phyloP scores from a whole-genome alignment of 169 alveolate species.

The Babesia bigemina region DNA sequence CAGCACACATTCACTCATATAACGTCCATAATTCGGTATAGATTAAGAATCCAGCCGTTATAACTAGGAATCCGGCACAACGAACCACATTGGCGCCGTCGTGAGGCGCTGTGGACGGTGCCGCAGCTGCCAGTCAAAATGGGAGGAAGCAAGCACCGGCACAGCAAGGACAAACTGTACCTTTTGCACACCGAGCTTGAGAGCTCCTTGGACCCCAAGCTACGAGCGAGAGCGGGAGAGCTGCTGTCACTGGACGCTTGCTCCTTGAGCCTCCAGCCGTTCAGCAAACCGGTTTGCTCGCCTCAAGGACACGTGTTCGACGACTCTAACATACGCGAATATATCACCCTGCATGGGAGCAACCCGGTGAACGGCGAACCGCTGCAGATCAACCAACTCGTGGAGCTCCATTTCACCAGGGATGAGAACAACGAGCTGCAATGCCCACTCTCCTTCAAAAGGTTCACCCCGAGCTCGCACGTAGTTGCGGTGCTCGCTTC shows the following conservation, averaged over 20 bases:
- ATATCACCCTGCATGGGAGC: constrained; percentile 59
- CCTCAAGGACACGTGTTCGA: constrained; percentile 83
- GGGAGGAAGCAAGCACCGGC: constrained; percentile 88
- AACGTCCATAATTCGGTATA: neutral
- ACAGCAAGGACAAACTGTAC: constrained; percentile 90
- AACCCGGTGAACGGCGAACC: constrained; percentile 89
- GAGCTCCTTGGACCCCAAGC: constrained; percentile 83
- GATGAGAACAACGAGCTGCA: constrained; percentile 86
- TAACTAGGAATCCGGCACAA: neutral
- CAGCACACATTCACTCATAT: neutral
- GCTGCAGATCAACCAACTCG: constrained; percentile 77
- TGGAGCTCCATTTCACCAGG: constrained; percentile 78
- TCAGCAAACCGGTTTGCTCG: constrained; percentile 86
- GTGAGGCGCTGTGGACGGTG: neutral
- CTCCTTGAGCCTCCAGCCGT: constrained; percentile 80
- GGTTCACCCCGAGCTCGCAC: constrained; percentile 85
- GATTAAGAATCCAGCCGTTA: neutral
- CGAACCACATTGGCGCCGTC: neutral
- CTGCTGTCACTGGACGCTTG: constrained; percentile 78
- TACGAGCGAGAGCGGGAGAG: constrained; percentile 62
- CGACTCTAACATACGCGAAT: constrained; percentile 76
- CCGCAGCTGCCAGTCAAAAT: constrained; percentile 2
- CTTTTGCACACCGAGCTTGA: constrained; percentile 86
- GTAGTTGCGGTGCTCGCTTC: constrained; percentile 86
- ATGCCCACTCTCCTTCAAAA: constrained; percentile 90